Evolutionary conservation across 2,329 filamentous ascomycete genomes (phyloP).

Genomic region (Knufia fluminis): DNA sequence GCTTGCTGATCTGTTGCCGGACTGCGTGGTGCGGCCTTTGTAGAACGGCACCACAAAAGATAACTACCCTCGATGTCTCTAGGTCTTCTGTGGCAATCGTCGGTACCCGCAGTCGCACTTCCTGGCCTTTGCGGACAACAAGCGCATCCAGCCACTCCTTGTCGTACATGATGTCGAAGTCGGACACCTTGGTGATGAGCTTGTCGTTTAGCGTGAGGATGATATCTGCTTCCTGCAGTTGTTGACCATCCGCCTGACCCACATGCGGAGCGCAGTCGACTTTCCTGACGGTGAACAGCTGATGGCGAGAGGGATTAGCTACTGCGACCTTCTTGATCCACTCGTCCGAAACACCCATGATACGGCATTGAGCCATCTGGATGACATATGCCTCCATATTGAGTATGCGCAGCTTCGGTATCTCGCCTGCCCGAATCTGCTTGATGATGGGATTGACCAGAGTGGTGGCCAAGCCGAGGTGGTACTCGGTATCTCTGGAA

Average conservation of each 20-base stretch:
- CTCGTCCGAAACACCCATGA: conserved; percentile 93
- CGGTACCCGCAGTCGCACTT: conserved; percentile 65
- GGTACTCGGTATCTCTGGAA: conserved; percentile 90
- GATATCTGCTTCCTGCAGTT: conserved; percentile 81
- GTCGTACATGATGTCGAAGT: conserved; percentile 94
- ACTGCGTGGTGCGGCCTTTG: conserved; percentile 94
- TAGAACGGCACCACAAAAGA: conserved; percentile 89
- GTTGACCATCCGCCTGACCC: conserved; percentile 33
- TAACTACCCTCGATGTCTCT: conserved; percentile 83
- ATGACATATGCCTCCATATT: conserved; percentile 92
- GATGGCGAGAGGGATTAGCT: conserved; percentile 84
- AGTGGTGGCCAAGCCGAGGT: conserved; percentile 82
- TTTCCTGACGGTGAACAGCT: conserved; percentile 97
- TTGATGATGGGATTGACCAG: conserved; percentile 81
- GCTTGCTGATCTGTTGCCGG: conserved; percentile 89
- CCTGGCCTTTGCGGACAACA: conserved; percentile 74
- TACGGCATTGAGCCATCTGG: conserved; percentile 90
- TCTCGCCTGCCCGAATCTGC: conserved; percentile 69
- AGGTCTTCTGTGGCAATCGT: conserved; percentile 84
- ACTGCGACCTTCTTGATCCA: conserved; percentile 88
- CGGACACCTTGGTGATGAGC: conserved; percentile 83
- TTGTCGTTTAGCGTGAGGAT: conserved; percentile 84
- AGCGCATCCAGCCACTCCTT: conserved; percentile 73
- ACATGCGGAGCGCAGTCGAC: conserved; percentile 53
- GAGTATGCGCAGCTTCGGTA: conserved; percentile 76